Percentiles rank a stretch among this genome's conserved stretches.
Conservation (phyloP, 202 grass and related monocot genomes). For the Sporobolus alterniflorus region DNA sequence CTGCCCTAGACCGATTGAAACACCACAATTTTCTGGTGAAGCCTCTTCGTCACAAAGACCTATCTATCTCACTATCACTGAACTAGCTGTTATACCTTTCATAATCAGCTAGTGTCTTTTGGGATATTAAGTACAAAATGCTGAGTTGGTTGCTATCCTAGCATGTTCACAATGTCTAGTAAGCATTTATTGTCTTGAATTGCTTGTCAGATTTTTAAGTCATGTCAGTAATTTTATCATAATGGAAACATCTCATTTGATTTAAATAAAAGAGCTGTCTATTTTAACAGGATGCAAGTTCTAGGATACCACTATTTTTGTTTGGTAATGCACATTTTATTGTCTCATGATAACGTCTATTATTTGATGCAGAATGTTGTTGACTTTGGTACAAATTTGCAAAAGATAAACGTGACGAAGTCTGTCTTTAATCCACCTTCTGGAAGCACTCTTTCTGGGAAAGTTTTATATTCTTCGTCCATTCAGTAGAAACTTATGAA, state of each 20-base stretch:
- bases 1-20: constrained; percentile 92
- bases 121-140: neutral
- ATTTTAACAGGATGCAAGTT: constrained; percentile 1
- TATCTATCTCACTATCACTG: neutral
- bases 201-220: neutral
- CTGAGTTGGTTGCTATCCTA: neutral
- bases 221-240: neutral
- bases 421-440: constrained; percentile 65
- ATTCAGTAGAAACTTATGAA: neutral
- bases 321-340: neutral
- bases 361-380: constrained; percentile 61
- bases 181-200: neutral
- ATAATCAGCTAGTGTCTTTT: neutral
- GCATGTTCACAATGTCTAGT: constrained; percentile 5
- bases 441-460: constrained; percentile 45
- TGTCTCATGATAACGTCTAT: constrained; percentile 15
- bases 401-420: constrained; percentile 71
- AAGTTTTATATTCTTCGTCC: constrained; percentile 2
- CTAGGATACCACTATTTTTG: neutral
- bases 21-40: constrained; percentile 56
- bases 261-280: neutral
- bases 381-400: constrained; percentile 68
- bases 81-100: neutral
- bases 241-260: neutral
- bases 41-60: constrained; percentile 44